Base-by-base conservation (phyloP, 1,284 basidiomycete genomes). In the Caloboletus firmus region DNA sequence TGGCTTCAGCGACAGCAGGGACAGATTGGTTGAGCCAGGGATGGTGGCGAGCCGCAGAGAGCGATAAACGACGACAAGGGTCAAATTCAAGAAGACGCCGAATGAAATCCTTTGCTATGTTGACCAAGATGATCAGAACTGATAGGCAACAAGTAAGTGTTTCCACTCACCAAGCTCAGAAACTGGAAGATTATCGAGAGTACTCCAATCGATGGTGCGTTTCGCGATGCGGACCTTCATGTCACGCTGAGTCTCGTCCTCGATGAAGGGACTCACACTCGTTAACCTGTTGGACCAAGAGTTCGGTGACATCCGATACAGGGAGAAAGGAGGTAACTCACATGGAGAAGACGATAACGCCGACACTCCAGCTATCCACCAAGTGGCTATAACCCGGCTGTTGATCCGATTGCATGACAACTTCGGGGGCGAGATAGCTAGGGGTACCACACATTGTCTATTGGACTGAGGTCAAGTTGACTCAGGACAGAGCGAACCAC, bases 311-410 rank as follows among this genome's bases (percentile, higher is more conserved):
- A 43, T 45, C 37, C 13, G 9, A 28, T 3, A 18, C n/a, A 35
- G 5, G n/a, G 7, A 18, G 8, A 41, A 22, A 20, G 30, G 31
- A 17, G 1, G 8, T 30, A 10, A 69, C 83, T 55, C 64, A 91
- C 90, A 93, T 93, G 41, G 87, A 85, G 62, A 85, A 97, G 1
- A 96, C 82, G 51, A 97, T 95, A 17, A 95, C 92, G 7, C 95
- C 94, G 20, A 93, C 82, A 45, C 92, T 94, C 93, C 93, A 98
- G 59, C 90, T 93, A 67, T 98, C 94, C 45, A 96, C 95, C 17
- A 87, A 75, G 54, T 87, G 82, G 63, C 87, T 81, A 66, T 97
- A 97, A 2, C 93, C 92, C 43, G 26, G 81, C 75, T n/a, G 62
- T 32, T 79, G 68, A 41, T 79, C 74, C 5, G 77, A 69, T 61